These are phyloP conservation scores for Chaetomium sp. DNA, from an alignment of 2,329 filamentous ascomycete species.

Conservation along the genomic window DNA sequence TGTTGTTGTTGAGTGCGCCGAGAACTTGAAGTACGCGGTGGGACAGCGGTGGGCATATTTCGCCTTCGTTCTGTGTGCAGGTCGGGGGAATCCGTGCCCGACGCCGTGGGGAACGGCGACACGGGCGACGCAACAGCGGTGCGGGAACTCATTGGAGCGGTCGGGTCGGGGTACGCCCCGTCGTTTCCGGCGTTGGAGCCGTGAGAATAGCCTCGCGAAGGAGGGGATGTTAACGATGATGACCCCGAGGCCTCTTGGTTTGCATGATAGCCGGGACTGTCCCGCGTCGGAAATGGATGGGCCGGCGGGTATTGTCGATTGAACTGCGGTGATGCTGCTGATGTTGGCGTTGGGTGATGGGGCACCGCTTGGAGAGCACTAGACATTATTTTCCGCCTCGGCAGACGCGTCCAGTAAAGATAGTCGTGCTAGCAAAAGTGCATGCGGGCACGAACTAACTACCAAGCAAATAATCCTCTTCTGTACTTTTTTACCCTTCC, in stretches of 20 bases:
- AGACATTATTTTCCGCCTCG: conserved; percentile 44
- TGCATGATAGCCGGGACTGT: conserved; percentile 49
- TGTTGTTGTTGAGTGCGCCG: conserved; percentile 35
- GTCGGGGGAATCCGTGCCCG: conserved; percentile 36
- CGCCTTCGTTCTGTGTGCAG: conserved; percentile 47
- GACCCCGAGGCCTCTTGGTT: conserved; percentile 39
- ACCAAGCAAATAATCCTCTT: too few species aligned
- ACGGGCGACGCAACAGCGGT: conserved; percentile 39
- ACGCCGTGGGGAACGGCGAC: conserved; percentile 31
- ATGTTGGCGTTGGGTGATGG: conserved; percentile 46
- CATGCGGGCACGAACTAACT: background rate
- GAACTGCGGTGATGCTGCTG: conserved; percentile 41
- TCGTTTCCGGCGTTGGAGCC: conserved; percentile 47
- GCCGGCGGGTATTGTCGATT: conserved; percentile 47
- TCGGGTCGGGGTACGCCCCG: conserved; percentile 26
- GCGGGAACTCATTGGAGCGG: conserved; percentile 43
- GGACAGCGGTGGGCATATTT: conserved; percentile 65
- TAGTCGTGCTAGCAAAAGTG: background rate
- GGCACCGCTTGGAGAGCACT: conserved; percentile 48
- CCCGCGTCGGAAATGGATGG: conserved; percentile 47
- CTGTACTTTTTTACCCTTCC: too few species aligned
- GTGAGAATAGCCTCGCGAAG: conserved; percentile 45
- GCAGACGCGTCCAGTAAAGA: conserved; percentile 12
- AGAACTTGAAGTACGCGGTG: conserved; percentile 63
- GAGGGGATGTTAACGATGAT: conserved; percentile 41